Evolutionary conservation across 2,329 filamentous ascomycete species (phyloP), one percentile per base, ranked within the genome.

Genomic region (Leptosphaerulina australis): DNA sequence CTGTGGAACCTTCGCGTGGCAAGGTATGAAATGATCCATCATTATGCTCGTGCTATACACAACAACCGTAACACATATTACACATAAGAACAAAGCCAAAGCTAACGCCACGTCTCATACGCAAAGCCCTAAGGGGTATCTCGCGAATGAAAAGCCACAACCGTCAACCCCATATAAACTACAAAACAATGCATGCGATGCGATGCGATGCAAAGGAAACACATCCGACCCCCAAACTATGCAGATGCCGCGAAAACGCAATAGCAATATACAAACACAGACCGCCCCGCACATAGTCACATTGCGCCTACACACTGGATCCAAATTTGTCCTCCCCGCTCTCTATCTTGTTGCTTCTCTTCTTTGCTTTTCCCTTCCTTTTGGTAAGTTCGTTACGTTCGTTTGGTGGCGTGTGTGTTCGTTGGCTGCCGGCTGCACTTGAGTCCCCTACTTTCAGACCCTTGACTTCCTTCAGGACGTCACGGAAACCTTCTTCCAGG

Each of bases 401-500:
- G 17, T 56, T 59, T n/a, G 66, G 63, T 7, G 68, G 63, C 15
- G 59, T 67, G 12, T 60, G 59, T 10, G 63, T 66, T 9, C 66
- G 64, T n/a, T 60, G 60, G 29, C 64, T 68, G 6, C 53, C 59
- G 6, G 43, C 48, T 18, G 64, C 56, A 37, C 64, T 58, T 15
- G 47, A 48, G 1, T 65, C 68, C 17, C 65, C 71, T 56, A 70
- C 72, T 72, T 78, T 83, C 69, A 83, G 75, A 56, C 85, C 83
- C 55, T 88, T 85, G 70, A 96, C 87, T 71, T 94, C 90, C 55
- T 84, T 85, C 48, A 91, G 83, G n/a, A 96, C 87, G 52, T 96
- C 90, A 2, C 88, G 83, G 70, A 97, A 93, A 11, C 91, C 88
- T 73, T 96, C 91, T 70, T 97, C 92, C 2, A 97, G 80, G 6